Evolutionary conservation across 768 basidiomycete genomes (phyloP).

Genomic region (Lanmaoa pseudosensibilis): DNA sequence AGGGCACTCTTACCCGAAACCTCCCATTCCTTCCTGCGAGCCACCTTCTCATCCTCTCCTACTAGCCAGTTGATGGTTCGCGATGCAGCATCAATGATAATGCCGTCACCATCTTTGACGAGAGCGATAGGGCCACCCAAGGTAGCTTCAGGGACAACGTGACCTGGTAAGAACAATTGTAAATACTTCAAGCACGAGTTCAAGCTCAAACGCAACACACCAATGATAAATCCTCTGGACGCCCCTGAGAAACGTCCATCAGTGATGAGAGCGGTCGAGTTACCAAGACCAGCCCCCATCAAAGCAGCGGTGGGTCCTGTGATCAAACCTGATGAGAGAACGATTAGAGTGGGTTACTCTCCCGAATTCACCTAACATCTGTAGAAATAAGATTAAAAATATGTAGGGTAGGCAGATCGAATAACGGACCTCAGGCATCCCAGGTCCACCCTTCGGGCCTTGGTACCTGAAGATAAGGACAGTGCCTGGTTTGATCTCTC

Average conservation of each 20-base stretch:
- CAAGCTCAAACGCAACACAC: slow-evolving; percentile 25
- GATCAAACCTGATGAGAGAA: slow-evolving; percentile 9
- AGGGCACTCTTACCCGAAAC: slow-evolving; percentile 59
- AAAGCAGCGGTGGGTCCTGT: slow-evolving; percentile 78
- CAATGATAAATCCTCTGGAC: slow-evolving; percentile 63
- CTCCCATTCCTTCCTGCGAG: slow-evolving; percentile 69
- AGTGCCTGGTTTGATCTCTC: slow-evolving; percentile 73
- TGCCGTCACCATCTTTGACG: slow-evolving; percentile 77
- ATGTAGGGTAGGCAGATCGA: not conserved
- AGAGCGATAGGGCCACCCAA: slow-evolving; percentile 87
- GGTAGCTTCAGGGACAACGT: slow-evolving; percentile 64
- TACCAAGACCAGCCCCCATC: slow-evolving; percentile 79
- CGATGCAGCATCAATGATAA: slow-evolving; percentile 68
- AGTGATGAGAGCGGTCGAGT: slow-evolving; percentile 79
- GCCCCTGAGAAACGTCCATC: slow-evolving; percentile 91
- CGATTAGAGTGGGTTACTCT: not conserved
- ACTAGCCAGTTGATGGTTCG: slow-evolving; percentile 74
- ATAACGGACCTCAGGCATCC: slow-evolving; percentile 74
- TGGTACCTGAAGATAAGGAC: slow-evolving; percentile 85
- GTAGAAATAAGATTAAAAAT: slow-evolving; percentile 3
- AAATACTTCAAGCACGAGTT: slow-evolving; percentile 37
- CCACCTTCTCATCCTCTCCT: slow-evolving; percentile 59
- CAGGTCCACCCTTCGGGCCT: slow-evolving; percentile 89
- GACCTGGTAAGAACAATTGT: slow-evolving; percentile 43
- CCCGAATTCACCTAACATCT: slow-evolving; percentile 46